Percentiles rank a stretch among this genome's conserved stretches.
phyloP scores from a whole-genome alignment of 225 moss, liverwort and hornwort genomes.

The Ulota crispa region DNA sequence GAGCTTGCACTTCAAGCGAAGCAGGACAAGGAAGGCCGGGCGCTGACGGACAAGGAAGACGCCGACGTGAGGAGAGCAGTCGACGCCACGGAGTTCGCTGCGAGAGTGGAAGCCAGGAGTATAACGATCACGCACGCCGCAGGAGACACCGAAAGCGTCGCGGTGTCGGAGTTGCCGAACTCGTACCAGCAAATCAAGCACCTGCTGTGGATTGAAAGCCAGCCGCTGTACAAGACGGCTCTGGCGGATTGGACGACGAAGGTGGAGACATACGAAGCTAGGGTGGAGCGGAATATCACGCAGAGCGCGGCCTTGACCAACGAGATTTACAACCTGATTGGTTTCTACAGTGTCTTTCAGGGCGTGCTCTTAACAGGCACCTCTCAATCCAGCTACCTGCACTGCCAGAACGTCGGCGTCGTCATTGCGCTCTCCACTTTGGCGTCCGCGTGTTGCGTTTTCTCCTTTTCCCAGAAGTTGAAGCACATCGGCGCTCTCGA shows the following conservation, averaged over 20 bases:
- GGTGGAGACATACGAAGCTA: not conserved
- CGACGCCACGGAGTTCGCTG: not conserved
- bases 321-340: conserved; percentile 27
- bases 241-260: conserved; percentile 23
- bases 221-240: conserved; percentile 22
- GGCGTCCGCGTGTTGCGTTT: conserved; percentile 8
- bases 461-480: not conserved
- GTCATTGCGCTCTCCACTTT: not conserved
- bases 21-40: not conserved
- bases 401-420: conserved; percentile 20
- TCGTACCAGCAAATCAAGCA: conserved; percentile 19
- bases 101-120: not conserved
- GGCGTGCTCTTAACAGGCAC: conserved; percentile 20
- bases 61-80: not conserved
- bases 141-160: not conserved
- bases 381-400: conserved; percentile 25
- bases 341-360: conserved; percentile 25
- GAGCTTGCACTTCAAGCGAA: not conserved
- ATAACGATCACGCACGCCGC: not conserved
- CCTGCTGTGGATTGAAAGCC: conserved; percentile 10
- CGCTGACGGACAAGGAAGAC: not conserved
- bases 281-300: conserved; percentile 14
- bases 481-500: not conserved
- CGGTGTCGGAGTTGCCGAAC: not conserved
- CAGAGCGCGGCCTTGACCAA: not conserved